phyloP scores from a whole-genome alignment of 1,284 basidiomycete species.

The Ceratobasidium sp. region DNA sequence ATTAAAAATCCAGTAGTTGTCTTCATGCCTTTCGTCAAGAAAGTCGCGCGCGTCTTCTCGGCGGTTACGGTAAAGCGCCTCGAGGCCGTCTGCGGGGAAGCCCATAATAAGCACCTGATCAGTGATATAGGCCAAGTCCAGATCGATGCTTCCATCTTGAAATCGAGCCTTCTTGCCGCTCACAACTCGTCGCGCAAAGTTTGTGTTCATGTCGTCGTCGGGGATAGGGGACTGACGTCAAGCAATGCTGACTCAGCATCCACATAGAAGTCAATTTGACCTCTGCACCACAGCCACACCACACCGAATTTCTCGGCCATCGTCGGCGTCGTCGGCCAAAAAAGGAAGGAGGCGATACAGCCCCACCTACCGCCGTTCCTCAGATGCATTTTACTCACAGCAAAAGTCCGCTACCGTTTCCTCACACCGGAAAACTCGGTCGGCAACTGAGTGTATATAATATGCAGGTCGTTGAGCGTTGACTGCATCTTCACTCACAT shows the following conservation, averaged over 20 bases:
- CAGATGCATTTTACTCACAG: no score
- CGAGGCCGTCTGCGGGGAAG: slow-evolving; percentile 86
- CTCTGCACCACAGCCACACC: no score
- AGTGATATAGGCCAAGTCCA: slow-evolving; percentile 89
- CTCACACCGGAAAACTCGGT: no score
- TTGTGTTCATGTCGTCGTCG: slow-evolving; percentile 43
- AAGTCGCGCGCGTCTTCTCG: slow-evolving; percentile 84
- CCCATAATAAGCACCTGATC: slow-evolving; percentile 87
- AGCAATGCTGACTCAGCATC: slow-evolving; percentile 12
- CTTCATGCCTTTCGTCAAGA: slow-evolving; percentile 78
- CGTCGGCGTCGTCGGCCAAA: no score
- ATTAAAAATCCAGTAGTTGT: slow-evolving; percentile 90
- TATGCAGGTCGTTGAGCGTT: no score
- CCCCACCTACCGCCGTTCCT: no score
- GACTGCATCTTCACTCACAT: no score
- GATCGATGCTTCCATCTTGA: slow-evolving; percentile 74
- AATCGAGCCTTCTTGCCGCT: slow-evolving; percentile 79
- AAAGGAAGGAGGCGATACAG: no score
- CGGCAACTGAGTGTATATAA: no score
- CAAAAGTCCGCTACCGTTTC: no score
- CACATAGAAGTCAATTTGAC: background rate
- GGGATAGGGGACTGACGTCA: slow-evolving; percentile 29
- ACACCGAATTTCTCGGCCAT: no score
- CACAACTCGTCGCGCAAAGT: slow-evolving; percentile 60
- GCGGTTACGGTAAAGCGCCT: slow-evolving; percentile 85